Percentiles rank a stretch among this genome's conserved stretches.
phyloP scores from a whole-genome alignment of 768 basidiomycete genomes.

The Serendipita sp. region DNA sequence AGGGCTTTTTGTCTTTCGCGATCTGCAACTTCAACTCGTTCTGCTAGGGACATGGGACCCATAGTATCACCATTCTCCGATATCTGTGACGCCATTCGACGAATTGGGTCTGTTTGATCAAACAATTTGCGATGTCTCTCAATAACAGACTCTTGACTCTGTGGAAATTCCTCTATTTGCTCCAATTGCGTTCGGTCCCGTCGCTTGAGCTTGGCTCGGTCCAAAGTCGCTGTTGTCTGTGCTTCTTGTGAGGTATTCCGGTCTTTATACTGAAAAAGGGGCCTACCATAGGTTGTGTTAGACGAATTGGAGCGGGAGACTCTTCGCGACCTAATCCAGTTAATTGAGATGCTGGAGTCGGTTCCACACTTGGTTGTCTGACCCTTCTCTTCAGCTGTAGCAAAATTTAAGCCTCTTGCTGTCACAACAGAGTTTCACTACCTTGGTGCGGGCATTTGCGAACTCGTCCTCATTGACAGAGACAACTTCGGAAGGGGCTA shows the following conservation, averaged over 20 bases:
- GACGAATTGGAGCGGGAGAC: too few relatives aligned
- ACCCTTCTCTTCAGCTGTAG: not conserved
- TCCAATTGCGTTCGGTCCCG: too few relatives aligned
- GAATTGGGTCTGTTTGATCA: constrained; percentile 42
- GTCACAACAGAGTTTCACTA: too few relatives aligned
- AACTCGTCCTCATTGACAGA: not conserved
- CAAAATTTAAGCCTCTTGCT: not conserved
- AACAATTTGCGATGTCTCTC: constrained; percentile 24
- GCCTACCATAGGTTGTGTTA: too few relatives aligned
- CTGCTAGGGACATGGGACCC: not conserved
- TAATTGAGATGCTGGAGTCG: not conserved
- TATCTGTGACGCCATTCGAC: constrained; percentile 3
- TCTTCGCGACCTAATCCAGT: too few relatives aligned
- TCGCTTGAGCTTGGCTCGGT: not conserved
- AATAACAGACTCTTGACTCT: not conserved
- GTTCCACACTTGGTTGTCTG: not conserved
- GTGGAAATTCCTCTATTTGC: not conserved
- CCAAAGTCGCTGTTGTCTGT: not conserved
- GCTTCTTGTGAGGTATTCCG: not conserved
- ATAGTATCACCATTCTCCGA: not conserved
- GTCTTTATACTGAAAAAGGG: too few relatives aligned
- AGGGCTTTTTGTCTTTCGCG: not conserved
- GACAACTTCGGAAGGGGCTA: too few relatives aligned
- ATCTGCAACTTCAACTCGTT: not conserved
- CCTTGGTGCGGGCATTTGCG: too few relatives aligned